phyloP scores from a whole-genome alignment of 169 alveolate species.

The Pseudocohnilembus persalinus region DNA sequence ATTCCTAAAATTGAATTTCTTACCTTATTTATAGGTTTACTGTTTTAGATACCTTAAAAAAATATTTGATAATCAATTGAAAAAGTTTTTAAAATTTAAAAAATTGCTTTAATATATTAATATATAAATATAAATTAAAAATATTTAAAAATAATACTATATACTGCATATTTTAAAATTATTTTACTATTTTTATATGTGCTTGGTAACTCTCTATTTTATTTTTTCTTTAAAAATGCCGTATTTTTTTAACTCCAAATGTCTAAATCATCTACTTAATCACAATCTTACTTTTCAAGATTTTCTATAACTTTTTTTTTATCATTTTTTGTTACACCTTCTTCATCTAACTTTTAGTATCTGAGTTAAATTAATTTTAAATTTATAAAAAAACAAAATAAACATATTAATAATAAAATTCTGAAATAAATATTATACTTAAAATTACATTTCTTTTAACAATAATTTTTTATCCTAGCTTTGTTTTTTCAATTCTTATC shows the following conservation, averaged over 20 bases:
- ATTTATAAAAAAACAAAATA: no score
- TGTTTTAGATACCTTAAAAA: neutral
- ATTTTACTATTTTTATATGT: no score
- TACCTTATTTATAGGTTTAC: neutral
- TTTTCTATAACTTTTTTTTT: neutral
- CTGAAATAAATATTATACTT: no score
- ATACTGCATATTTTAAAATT: no score
- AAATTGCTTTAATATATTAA: neutral
- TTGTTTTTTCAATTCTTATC: neutral
- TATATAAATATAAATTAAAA: no score
- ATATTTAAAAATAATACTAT: no score
- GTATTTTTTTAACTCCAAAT: neutral
- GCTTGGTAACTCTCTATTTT: neutral
- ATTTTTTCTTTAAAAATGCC: neutral
- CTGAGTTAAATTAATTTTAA: no score
- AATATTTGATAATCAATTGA: neutral
- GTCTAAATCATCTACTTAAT: neutral
- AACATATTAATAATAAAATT: neutral
- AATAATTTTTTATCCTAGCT: neutral
- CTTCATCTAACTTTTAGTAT: neutral
- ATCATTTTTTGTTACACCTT: neutral
- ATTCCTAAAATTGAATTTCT: neutral
- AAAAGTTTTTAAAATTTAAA: no score
- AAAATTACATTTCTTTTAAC: neutral
- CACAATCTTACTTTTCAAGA: neutral